Conservation (phyloP, 352 stramenopile species). For the Globisporangium parvum region DNA sequence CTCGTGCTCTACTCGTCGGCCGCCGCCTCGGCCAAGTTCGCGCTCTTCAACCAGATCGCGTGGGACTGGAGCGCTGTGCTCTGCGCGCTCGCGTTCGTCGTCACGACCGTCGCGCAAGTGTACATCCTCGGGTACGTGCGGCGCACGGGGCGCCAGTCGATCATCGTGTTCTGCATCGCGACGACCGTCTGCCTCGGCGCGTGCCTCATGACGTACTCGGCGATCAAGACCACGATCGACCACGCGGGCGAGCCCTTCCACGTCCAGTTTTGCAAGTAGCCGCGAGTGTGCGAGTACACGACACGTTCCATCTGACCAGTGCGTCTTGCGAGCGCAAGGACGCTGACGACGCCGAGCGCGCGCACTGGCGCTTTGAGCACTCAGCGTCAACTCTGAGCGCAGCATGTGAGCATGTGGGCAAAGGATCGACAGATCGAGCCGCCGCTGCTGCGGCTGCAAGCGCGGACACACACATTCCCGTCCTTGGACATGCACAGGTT, state of each 20-base stretch:
- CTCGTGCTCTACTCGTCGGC: conserved; percentile 52
- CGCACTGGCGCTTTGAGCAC: too few relatives aligned
- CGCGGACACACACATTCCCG: too few relatives aligned
- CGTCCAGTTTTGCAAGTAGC: conserved; percentile 30
- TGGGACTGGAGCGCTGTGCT: conserved; percentile 41
- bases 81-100: conserved; percentile 33
- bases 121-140: conserved; percentile 50
- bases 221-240: conserved; percentile 37
- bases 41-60: conserved; percentile 40
- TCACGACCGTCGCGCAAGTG: conserved; percentile 40
- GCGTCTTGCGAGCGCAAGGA: too few relatives aligned
- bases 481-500: too few relatives aligned
- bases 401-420: too few relatives aligned
- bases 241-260: conserved; percentile 27
- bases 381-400: too few relatives aligned
- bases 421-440: neutral
- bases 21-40: conserved; percentile 41
- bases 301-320: neutral
- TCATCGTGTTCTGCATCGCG: conserved; percentile 48
- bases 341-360: too few relatives aligned
- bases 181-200: conserved; percentile 35
- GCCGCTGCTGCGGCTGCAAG: too few relatives aligned
- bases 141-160: conserved; percentile 36
- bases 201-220: conserved; percentile 44
- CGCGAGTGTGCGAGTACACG: neutral